Base-by-base conservation (phyloP, 2,329 filamentous ascomycete genomes). In the Trichoderma brevicompactum region DNA sequence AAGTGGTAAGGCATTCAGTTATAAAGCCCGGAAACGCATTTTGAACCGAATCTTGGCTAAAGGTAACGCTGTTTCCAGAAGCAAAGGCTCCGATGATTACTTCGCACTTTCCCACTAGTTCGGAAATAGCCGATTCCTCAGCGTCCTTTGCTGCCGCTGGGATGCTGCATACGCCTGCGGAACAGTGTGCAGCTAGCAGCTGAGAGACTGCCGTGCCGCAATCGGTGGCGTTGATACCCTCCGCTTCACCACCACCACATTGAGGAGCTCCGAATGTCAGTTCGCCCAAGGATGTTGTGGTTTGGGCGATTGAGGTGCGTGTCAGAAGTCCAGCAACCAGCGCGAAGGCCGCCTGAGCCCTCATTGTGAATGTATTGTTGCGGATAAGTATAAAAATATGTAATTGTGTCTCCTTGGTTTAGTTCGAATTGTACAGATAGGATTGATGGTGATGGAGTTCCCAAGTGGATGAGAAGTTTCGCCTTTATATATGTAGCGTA, bases 41-140 rank as follows among this genome's bases (percentile, higher is more conserved):
- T 9, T 62, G 46, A 23, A 62, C 58, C 1, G 58, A 62, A 7
- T 62, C 46, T 23, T 62, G 19, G 15, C 43, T 52, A 38, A 62
- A 62, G 9, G 58, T 62, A 38, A 62, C 48, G 7, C 46, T 46
- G 12, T 52, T 19, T 34, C 58, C 58, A n/a, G 40, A 19, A 5
- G 58, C 58, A 53, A 62, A 62, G n/a, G 58, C 48, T 19, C 58
- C 58, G 6, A 62, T 49, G 13, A 52, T 19, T 3, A 34, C 58
- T 17, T 62, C 46, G 15, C 58, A 62, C 1, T 43, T n/a, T 23
- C 58, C 58, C n/a, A 53, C 38, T 19, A 50, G 36, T 4, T 44
- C 32, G 19, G 58, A 52, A 8, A 62, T 53, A 15, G 19, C 13
- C 1, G 58, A 62, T 23, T 62, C 58, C 0, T 17, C 15, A 2